These are phyloP conservation scores for Hyaloscypha variabilis DNA, from an alignment of 495 filamentous ascomycete genomes.

Conservation along the genomic window DNA sequence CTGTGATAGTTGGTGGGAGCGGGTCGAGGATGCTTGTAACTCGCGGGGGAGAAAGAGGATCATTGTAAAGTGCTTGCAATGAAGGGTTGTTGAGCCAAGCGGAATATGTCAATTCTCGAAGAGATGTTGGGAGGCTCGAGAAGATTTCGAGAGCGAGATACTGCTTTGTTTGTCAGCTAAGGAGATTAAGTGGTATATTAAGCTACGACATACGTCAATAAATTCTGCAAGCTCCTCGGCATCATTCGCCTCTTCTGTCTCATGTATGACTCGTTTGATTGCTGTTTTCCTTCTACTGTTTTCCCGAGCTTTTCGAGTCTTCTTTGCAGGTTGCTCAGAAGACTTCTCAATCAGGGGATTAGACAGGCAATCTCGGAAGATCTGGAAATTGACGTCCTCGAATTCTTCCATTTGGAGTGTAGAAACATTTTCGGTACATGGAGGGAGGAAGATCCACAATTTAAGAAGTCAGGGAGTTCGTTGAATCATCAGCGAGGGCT, in stretches of 20 bases:
- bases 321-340: conserved; percentile 40
- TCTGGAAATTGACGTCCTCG: conserved; percentile 60
- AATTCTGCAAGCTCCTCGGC: conserved; percentile 77
- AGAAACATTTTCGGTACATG: neutral
- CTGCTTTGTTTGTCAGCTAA: conserved; percentile 36
- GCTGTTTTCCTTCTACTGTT: conserved; percentile 43
- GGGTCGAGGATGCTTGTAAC: conserved; percentile 61
- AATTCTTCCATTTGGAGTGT: conserved; percentile 7
- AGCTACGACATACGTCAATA: conserved; percentile 37
- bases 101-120: conserved; percentile 65
- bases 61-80: conserved; percentile 51
- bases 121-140: conserved; percentile 55
- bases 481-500: neutral
- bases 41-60: conserved; percentile 47
- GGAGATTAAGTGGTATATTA: neutral
- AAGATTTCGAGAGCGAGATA: conserved; percentile 76
- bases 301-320: conserved; percentile 47
- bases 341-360: conserved; percentile 51
- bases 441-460: neutral
- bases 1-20: conserved; percentile 57
- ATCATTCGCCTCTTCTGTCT: conserved; percentile 37
- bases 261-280: conserved; percentile 22
- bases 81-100: conserved; percentile 47
- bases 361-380: conserved; percentile 69
- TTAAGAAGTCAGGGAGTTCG: neutral